Evolutionary conservation across 352 stramenopile genomes (phyloP).

Genomic region (Globisporangium nodosum): DNA sequence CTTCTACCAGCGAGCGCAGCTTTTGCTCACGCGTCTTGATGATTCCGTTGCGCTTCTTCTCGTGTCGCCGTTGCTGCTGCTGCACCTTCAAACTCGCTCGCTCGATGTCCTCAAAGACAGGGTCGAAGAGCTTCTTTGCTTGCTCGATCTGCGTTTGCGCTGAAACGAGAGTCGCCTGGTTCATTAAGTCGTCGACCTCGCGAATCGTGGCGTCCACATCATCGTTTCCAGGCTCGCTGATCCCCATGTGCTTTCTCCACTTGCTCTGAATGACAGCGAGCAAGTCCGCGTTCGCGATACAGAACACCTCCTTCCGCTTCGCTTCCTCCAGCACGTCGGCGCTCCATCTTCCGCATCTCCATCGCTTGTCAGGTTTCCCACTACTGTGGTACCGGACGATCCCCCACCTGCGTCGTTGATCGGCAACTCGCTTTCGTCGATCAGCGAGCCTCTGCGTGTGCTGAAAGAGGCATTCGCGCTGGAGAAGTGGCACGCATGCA

Average conservation of each 20-base stretch:
- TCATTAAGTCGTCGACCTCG: slow-evolving; percentile 29
- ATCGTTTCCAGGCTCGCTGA: slow-evolving; percentile 13
- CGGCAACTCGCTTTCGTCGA: slow-evolving; percentile 31
- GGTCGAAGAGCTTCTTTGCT: slow-evolving; percentile 54
- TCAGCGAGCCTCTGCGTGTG: slow-evolving; percentile 29
- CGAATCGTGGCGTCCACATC: slow-evolving; percentile 22
- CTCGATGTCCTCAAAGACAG: slow-evolving; percentile 55
- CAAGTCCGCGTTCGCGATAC: slow-evolving; percentile 39
- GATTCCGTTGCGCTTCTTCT: slow-evolving; percentile 4
- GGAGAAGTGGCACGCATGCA: slow-evolving; percentile 1
- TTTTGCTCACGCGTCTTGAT: neutral
- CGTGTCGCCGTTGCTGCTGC: slow-evolving; percentile 20
- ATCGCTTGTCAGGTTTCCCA: slow-evolving; percentile 58
- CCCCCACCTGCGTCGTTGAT: slow-evolving; percentile 44
- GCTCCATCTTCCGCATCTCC: slow-evolving; percentile 41
- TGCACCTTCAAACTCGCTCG: slow-evolving; percentile 36
- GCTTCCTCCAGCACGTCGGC: slow-evolving; percentile 40
- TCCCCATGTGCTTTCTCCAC: slow-evolving; percentile 30
- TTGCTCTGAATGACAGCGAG: slow-evolving; percentile 49
- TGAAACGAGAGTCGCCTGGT: slow-evolving; percentile 39
- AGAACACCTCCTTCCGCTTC: slow-evolving; percentile 44
- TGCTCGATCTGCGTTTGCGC: slow-evolving; percentile 54
- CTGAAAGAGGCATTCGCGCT: slow-evolving; percentile 60
- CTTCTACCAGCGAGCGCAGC: neutral
- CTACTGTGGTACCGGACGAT: slow-evolving; percentile 43